These are phyloP conservation scores for Torulaspora microellipsoides DNA, from an alignment of 805 yeast genomes.

Conservation along the genomic window DNA sequence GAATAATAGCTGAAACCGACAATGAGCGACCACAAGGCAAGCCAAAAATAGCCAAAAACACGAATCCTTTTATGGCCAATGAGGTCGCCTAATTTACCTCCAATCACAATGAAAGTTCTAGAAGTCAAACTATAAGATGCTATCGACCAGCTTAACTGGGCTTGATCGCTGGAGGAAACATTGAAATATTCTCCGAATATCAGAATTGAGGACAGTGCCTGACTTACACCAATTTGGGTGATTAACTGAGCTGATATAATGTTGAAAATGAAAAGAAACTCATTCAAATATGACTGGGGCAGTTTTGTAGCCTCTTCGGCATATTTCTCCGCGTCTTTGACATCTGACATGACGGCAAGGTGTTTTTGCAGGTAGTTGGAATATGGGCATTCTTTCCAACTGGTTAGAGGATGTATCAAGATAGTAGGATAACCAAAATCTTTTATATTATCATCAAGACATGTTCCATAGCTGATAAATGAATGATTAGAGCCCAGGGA, in stretches of 20 bases:
- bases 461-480: too few species aligned
- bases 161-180: slow-evolving; percentile 1
- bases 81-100: slow-evolving; percentile 67
- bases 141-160: slow-evolving; percentile 14
- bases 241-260: slow-evolving; percentile 10
- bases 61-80: slow-evolving; percentile 54
- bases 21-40: slow-evolving; percentile 51
- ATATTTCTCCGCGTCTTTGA: too few species aligned
- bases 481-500: too few species aligned
- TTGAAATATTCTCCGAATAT: slow-evolving; percentile 4
- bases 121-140: slow-evolving; percentile 13
- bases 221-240: slow-evolving; percentile 11
- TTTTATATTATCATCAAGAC: too few species aligned
- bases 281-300: too few species aligned
- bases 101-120: slow-evolving; percentile 62
- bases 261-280: slow-evolving; percentile 4
- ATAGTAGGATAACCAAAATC: too few species aligned
- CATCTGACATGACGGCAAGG: too few species aligned
- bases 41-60: slow-evolving; percentile 52
- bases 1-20: slow-evolving; percentile 52
- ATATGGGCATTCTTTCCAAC: too few species aligned
- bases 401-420: too few species aligned
- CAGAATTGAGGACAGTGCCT: slow-evolving; percentile 13
- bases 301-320: too few species aligned
- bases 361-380: too few species aligned